Evolutionary conservation across 805 yeast species (phyloP).

Genomic region (Dipodascus geniculatus): DNA sequence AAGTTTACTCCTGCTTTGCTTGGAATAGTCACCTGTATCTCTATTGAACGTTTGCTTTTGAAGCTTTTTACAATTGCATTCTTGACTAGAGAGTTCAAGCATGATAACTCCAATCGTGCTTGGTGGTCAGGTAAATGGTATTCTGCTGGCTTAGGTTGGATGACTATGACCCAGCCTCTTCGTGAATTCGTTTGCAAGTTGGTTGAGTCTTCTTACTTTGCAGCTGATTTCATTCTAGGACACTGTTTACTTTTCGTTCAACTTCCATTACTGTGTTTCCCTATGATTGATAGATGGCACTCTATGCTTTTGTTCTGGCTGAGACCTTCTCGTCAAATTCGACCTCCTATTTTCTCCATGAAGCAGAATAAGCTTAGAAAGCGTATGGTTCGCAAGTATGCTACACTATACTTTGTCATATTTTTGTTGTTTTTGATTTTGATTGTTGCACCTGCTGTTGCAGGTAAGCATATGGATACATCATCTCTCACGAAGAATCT

Average conservation of each 20-base stretch:
- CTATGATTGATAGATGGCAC: constrained; percentile 93
- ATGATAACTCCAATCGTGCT: constrained; percentile 90
- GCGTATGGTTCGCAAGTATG: constrained; percentile 94
- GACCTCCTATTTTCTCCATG: constrained; percentile 95
- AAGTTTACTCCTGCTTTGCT: constrained; percentile 73
- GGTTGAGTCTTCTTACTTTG: constrained; percentile 89
- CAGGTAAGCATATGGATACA: constrained; percentile 43
- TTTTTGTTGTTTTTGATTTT: constrained; percentile 60
- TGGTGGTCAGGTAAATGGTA: constrained; percentile 99
- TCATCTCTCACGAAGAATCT: constrained; percentile 22
- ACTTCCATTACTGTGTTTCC: constrained; percentile 75
- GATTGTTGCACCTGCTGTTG: constrained; percentile 88
- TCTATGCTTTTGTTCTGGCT: constrained; percentile 98
- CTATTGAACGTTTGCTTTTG: constrained; percentile 79
- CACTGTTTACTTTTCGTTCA: constrained; percentile 81
- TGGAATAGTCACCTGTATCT: constrained; percentile 74
- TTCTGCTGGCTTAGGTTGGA: constrained; percentile 83
- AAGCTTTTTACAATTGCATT: constrained; percentile 66
- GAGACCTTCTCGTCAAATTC: constrained; percentile 89
- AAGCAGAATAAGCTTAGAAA: constrained; percentile 93
- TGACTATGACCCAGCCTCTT: constrained; percentile 89
- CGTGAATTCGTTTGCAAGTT: constrained; percentile 93
- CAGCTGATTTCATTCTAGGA: constrained; percentile 92
- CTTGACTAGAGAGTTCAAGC: constrained; percentile 92
- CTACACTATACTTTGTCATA: constrained; percentile 63